phyloP scores from a whole-genome alignment of 768 basidiomycete genomes.

The Crassisporium funariophilum region DNA sequence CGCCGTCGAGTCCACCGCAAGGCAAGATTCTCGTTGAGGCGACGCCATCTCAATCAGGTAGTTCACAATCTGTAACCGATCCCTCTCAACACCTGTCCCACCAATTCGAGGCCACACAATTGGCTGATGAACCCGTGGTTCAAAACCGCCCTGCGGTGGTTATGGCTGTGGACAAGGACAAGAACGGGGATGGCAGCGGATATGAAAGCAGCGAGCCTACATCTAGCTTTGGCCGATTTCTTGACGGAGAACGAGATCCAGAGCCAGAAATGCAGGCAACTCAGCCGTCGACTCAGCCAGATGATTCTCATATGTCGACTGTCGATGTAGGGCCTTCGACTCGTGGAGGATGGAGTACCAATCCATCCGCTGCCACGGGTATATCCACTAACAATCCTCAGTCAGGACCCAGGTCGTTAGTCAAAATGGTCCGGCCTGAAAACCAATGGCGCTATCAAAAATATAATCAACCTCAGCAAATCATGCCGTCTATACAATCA shows the following conservation, averaged over 20 bases:
- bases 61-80: slow-evolving; percentile 36
- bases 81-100: slow-evolving; percentile 17
- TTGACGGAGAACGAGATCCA: slow-evolving; percentile 29
- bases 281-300: slow-evolving; percentile 38
- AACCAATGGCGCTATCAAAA: slow-evolving; percentile 31
- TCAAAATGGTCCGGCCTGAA: slow-evolving; percentile 28
- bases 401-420: slow-evolving; percentile 20
- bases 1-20: slow-evolving; percentile 15
- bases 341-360: slow-evolving; percentile 6
- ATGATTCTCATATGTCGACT: slow-evolving; percentile 19
- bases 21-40: slow-evolving; percentile 46
- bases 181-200: slow-evolving; percentile 18
- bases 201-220: slow-evolving; percentile 40
- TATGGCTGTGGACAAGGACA: slow-evolving; percentile 14
- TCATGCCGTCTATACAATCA: neutral
- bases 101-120: slow-evolving; percentile 26
- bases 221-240: slow-evolving; percentile 42
- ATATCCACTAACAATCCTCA: slow-evolving; percentile 1
- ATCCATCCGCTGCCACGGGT: slow-evolving; percentile 8
- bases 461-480: slow-evolving; percentile 5
- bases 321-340: slow-evolving; percentile 8
- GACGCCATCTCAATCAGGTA: slow-evolving; percentile 52
- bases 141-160: slow-evolving; percentile 3
- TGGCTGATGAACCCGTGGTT: slow-evolving; percentile 16
- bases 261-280: slow-evolving; percentile 25